Conservation (phyloP, 2,329 filamentous ascomycete genomes). For the Alternaria sp. region DNA sequence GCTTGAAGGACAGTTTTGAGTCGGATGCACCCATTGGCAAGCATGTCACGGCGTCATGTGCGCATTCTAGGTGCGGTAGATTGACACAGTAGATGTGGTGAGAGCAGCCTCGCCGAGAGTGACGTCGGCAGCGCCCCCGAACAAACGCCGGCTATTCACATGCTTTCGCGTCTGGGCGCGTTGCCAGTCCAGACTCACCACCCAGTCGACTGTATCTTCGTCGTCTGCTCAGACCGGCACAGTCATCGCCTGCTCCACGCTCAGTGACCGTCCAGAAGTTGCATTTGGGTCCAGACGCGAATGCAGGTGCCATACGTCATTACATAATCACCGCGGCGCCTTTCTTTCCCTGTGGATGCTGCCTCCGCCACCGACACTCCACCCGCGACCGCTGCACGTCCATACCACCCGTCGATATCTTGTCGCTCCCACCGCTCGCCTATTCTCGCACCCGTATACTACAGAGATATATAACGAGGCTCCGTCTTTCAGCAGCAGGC, state of each 20-base stretch:
- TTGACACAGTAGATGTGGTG: constrained; percentile 1
- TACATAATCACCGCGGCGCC: constrained; percentile 14
- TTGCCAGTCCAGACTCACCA: not conserved
- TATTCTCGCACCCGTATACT: not conserved
- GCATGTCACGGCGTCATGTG: constrained; percentile 40
- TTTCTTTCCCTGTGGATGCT: not conserved
- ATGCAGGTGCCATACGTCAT: constrained; percentile 9
- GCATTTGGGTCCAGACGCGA: not conserved
- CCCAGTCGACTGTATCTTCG: not conserved
- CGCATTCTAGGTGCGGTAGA: constrained; percentile 18
- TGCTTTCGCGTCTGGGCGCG: constrained; percentile 23
- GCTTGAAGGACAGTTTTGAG: constrained; percentile 98
- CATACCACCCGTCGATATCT: not conserved
- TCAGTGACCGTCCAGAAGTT: not conserved
- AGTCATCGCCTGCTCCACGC: not conserved
- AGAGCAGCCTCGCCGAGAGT: constrained; percentile 15
- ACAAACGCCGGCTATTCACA: constrained; percentile 23
- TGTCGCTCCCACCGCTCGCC: constrained; percentile 1
- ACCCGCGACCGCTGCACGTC: not conserved
- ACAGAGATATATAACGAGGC: not conserved
- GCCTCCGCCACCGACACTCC: not conserved
- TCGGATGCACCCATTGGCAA: constrained; percentile 90
- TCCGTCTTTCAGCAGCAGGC: constrained; percentile 37
- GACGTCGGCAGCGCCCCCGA: constrained; percentile 24
- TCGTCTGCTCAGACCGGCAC: not conserved